Conservation (phyloP, 2,329 filamentous ascomycete species). For the Claviceps maximensis region DNA sequence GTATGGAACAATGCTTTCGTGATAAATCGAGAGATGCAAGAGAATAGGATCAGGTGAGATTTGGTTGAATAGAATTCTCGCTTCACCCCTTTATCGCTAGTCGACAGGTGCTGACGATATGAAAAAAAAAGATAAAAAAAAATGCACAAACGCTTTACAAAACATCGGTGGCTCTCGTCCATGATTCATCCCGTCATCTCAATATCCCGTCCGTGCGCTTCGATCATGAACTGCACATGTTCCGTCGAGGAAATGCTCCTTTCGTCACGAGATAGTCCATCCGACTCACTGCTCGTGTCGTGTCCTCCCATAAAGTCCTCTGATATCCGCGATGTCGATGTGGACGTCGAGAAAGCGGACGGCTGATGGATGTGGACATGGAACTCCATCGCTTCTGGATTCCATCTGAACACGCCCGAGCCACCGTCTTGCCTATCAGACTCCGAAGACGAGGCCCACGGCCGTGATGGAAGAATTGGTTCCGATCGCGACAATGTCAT, state of each 20-base stretch:
- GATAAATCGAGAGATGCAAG: not conserved
- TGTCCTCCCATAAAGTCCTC: not conserved
- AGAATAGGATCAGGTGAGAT: not conserved
- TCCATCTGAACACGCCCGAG: not conserved
- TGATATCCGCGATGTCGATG: not conserved
- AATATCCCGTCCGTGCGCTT: not conserved
- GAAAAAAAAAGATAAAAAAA: not conserved
- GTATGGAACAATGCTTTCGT: not conserved
- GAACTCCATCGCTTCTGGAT: constrained; percentile 7
- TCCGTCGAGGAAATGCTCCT: not conserved
- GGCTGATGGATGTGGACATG: not conserved
- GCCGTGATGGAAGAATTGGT: not conserved
- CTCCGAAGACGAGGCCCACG: not conserved
- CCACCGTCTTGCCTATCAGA: not conserved
- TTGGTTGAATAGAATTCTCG: not conserved
- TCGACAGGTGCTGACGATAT: not conserved
- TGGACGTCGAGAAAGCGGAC: not conserved
- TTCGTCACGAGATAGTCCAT: not conserved
- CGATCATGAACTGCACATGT: not conserved
- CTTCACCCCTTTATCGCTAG: not conserved
- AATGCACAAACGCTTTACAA: not conserved
- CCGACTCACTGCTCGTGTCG: not conserved
- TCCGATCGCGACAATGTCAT: not conserved
- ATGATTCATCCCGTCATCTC: not conserved
- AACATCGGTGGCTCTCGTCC: not conserved